phyloP scores from a whole-genome alignment of 805 yeast genomes.

The Ogataea nakhonphanomensis region DNA sequence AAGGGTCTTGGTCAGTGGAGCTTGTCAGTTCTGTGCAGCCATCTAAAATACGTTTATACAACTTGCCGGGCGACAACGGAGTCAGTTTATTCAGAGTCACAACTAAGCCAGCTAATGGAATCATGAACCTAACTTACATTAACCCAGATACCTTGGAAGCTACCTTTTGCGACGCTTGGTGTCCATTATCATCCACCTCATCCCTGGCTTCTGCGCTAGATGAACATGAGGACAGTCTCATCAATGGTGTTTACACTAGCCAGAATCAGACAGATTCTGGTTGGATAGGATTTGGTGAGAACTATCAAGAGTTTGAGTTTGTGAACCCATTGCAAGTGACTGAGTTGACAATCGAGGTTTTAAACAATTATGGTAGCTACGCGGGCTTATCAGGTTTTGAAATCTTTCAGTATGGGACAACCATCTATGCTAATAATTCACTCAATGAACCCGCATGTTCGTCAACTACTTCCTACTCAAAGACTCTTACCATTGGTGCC shows the following conservation, averaged over 20 bases:
- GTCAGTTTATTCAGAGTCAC: conserved; percentile 66
- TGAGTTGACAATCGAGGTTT: conserved; percentile 58
- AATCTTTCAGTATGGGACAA: conserved; percentile 56
- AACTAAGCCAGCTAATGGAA: conserved; percentile 77
- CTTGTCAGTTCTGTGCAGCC: conserved; percentile 60
- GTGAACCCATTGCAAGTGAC: conserved; percentile 62
- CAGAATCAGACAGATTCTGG: conserved; percentile 20
- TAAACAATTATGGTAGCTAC: conserved; percentile 63
- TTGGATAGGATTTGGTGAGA: conserved; percentile 36
- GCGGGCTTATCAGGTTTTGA: conserved; percentile 75
- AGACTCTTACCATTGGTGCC: conserved; percentile 16
- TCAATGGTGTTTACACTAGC: conserved; percentile 13
- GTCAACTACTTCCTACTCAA: conserved; percentile 6
- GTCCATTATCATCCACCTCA: conserved; percentile 59
- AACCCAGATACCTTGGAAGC: conserved; percentile 65
- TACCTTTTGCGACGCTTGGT: conserved; percentile 78
- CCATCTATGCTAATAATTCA: conserved; percentile 71
- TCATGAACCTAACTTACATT: conserved; percentile 85
- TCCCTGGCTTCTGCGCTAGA: conserved; percentile 26
- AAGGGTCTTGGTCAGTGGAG: conserved; percentile 65
- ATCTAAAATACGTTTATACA: conserved; percentile 68
- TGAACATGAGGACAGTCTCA: conserved; percentile 1
- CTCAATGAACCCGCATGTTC: conserved; percentile 65
- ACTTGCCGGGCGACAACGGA: conserved; percentile 48
- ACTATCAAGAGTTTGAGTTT: conserved; percentile 81